A percentile compares a stretch with the other conserved stretches of the same genome.
Evolutionary conservation across 768 basidiomycete species (phyloP).

Genomic region (Phanerochaete sordida): DNA sequence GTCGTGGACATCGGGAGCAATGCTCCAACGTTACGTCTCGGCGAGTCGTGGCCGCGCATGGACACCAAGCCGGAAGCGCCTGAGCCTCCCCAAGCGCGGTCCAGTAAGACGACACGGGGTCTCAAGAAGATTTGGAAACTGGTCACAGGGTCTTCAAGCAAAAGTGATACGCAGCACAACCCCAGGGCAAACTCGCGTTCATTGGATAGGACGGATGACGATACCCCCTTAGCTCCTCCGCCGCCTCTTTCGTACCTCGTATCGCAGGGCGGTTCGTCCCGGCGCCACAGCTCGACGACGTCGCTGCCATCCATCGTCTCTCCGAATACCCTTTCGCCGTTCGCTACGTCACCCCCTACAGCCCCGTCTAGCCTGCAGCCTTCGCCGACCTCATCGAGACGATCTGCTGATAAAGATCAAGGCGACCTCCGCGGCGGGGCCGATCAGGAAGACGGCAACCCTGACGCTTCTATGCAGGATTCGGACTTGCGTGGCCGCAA

Average conservation of each 20-base stretch:
- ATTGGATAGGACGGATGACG: slow-evolving; percentile 55
- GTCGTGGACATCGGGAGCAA: slow-evolving; percentile 26
- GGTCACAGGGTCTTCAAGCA: slow-evolving; percentile 52
- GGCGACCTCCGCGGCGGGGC: slow-evolving; percentile 41
- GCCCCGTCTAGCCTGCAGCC: slow-evolving; percentile 73
- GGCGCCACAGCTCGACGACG: slow-evolving; percentile 65
- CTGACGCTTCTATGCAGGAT: slow-evolving; percentile 23
- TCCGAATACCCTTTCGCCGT: slow-evolving; percentile 51
- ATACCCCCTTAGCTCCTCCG: slow-evolving; percentile 80
- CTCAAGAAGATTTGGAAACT: slow-evolving; percentile 80
- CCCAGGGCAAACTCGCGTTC: slow-evolving; percentile 35
- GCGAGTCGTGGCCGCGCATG: slow-evolving; percentile 21
- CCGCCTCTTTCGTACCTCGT: slow-evolving; percentile 90
- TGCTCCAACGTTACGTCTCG: slow-evolving; percentile 23
- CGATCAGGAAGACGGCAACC: slow-evolving; percentile 37
- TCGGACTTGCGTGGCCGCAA: slow-evolving; percentile 21
- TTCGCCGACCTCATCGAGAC: slow-evolving; percentile 72
- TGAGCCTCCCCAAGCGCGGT: not conserved
- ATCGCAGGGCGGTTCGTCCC: slow-evolving; percentile 43
- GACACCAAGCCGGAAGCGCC: slow-evolving; percentile 6
- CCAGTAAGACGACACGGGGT: slow-evolving; percentile 66
- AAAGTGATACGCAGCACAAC: slow-evolving; percentile 31
- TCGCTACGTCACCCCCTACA: slow-evolving; percentile 70
- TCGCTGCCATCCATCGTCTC: slow-evolving; percentile 61
- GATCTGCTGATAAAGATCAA: slow-evolving; percentile 53